Base-by-base conservation (phyloP, 1,139 yeast genomes). In the Pichia sp. region DNA sequence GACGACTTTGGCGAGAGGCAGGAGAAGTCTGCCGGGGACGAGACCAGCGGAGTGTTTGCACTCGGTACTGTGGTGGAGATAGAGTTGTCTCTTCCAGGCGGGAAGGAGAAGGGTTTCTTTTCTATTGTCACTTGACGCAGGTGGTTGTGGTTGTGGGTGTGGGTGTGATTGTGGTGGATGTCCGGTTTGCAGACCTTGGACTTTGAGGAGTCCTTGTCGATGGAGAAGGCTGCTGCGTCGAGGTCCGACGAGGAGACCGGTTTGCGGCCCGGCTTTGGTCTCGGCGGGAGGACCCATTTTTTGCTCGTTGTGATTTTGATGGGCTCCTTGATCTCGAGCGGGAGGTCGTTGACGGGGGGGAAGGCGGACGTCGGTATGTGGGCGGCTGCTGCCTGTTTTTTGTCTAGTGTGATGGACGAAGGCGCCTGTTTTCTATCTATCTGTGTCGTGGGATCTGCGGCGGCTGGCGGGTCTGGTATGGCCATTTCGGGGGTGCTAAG, bases 231-330 rank as follows among this genome's bases (percentile, higher is more conserved):
- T 17, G 47, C n/a, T 29, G 33, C 14, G 24, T 42, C 41, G 7
- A 30, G 8, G 5, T 48, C 51, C 12, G 36, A 30, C 2, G 50
- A 27, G 9, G 55, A 24, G 8, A 53, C 42, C 1, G 66, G 65
- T 51, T 64, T 64, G 31, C 67, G 55, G 6, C 68, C 67, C 1
- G 68, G 71, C 56, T 67, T 68, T 45, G 71, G 71, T 53, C 71
- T 63, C 36, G 72, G 67, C 2, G 68, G 68, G 6, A 65, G 54
- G 2, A 63, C 63, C 68, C 68, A 65, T 47, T 63, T 65, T 50
- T 62, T 64, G 33, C 61, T 55, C 1, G 68, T 61, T 55, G 63
- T 60, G 10, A 63, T 60, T 40, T 52, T 61, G 30, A 60, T 55
- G 8, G 63, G 55, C 31, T 54, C 50, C 34, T 56, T 52, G 8